Conservation (phyloP, 768 basidiomycete genomes). For the Russula dissimulans region DNA sequence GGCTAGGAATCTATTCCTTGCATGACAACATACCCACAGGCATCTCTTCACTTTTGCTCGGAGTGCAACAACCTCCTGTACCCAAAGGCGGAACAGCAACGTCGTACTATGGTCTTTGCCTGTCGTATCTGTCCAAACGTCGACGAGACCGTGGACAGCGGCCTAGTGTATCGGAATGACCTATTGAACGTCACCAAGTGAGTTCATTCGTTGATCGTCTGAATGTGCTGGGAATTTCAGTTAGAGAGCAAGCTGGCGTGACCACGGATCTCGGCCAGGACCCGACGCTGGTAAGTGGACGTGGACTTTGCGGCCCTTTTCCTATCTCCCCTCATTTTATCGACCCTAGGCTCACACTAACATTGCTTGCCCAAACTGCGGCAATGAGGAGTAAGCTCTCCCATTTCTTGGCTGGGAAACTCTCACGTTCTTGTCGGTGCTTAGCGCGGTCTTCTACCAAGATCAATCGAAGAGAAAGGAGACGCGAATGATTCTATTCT, state of each 20-base stretch:
- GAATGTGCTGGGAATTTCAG: conserved; percentile 5
- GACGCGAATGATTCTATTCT: conserved; percentile 91
- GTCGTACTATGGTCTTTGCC: conserved; percentile 79
- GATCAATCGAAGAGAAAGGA: conserved; percentile 96
- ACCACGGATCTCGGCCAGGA: conserved; percentile 83
- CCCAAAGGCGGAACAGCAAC: conserved; percentile 81
- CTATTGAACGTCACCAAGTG: conserved; percentile 89
- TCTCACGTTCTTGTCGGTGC: conserved; percentile 2
- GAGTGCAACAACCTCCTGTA: conserved; percentile 96
- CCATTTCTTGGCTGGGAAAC: not conserved
- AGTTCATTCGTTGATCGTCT: conserved; percentile 17
- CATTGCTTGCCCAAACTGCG: conserved; percentile 75
- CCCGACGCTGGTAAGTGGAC: conserved; percentile 62
- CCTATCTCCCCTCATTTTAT: conserved; percentile 1
- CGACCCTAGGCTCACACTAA: conserved; percentile 66
- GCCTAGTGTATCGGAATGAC: conserved; percentile 90
- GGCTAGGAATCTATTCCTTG: not conserved
- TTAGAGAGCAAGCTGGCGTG: conserved; percentile 88
- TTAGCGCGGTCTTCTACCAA: conserved; percentile 87
- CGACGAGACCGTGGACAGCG: conserved; percentile 77
- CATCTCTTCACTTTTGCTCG: conserved; percentile 82
- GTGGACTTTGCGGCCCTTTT: conserved; percentile 16
- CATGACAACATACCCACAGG: conserved; percentile 32
- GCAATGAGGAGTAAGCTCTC: conserved; percentile 57
- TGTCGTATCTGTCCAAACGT: conserved; percentile 82